phyloP scores from a whole-genome alignment of 768 basidiomycete species.

The Pleurotus citrinopileatus region DNA sequence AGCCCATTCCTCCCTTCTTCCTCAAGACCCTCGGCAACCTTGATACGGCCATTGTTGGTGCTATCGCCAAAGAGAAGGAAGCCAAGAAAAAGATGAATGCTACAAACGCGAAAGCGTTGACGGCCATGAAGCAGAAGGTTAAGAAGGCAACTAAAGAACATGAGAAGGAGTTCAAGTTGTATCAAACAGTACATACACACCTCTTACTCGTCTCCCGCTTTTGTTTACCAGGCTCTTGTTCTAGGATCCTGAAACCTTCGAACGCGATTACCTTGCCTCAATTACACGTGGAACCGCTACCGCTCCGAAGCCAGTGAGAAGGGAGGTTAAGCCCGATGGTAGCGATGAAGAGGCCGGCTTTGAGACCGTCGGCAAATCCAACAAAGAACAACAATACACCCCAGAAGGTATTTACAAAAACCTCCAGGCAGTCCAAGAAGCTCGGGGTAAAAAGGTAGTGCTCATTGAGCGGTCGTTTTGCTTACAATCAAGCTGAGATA shows the following conservation, averaged over 20 bases:
- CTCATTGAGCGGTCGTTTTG: too few relatives aligned
- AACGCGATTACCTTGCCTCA: constrained; percentile 64
- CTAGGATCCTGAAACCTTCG: constrained; percentile 88
- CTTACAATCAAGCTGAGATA: constrained; percentile 9
- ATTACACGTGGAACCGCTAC: constrained; percentile 35
- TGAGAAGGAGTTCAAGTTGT: constrained; percentile 76
- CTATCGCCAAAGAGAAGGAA: constrained; percentile 84
- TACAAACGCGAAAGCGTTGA: constrained; percentile 88
- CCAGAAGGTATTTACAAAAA: constrained; percentile 90
- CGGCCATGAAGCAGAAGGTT: constrained; percentile 97
- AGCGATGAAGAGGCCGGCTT: constrained; percentile 69
- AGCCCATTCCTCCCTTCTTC: constrained; percentile 86
- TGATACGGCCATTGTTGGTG: constrained; percentile 70
- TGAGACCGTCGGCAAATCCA: constrained; percentile 88
- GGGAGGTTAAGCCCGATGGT: constrained; percentile 28
- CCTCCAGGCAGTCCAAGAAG: constrained; percentile 87
- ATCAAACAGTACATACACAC: constrained; percentile 61
- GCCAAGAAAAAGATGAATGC: constrained; percentile 97
- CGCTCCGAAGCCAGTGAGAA: constrained; percentile 31
- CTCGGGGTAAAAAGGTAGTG: constrained; percentile 89
- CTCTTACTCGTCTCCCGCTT: background rate
- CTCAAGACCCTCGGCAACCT: constrained; percentile 71
- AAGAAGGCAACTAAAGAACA: constrained; percentile 90
- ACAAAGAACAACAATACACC: constrained; percentile 78
- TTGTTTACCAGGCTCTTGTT: constrained; percentile 1